Percentiles rank a stretch among this genome's conserved stretches.
Evolutionary conservation across 1,284 basidiomycete species (phyloP).

Genomic region (Ustilago shanxiensis): DNA sequence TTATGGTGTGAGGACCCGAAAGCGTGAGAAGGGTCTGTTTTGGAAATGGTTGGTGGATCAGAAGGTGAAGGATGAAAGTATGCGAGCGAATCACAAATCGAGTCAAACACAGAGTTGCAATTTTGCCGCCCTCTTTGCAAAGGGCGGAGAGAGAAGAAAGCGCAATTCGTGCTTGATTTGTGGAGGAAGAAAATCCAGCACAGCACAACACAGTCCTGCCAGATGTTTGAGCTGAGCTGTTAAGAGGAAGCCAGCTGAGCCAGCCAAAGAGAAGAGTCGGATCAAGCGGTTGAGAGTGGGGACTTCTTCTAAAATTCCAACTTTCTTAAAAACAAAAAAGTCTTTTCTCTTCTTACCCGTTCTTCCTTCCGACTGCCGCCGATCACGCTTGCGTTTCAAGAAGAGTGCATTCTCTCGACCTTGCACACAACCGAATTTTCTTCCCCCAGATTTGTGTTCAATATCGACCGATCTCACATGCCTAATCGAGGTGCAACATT

Average conservation of each 20-base stretch:
- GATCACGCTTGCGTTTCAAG: constrained; percentile 23
- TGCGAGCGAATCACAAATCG: not conserved
- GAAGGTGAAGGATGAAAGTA: not conserved
- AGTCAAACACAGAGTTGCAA: not conserved
- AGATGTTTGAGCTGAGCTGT: not conserved
- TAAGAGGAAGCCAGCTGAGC: not conserved
- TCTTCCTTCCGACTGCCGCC: constrained; percentile 18
- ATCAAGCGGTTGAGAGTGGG: not conserved
- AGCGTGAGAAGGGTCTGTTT: not conserved
- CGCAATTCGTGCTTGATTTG: too few species aligned
- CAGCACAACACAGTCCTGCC: not conserved
- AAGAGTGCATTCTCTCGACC: too few species aligned
- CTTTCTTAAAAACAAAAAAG: constrained; percentile 14
- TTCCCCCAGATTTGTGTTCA: too few species aligned
- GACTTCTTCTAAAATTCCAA: constrained; percentile 15
- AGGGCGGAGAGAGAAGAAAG: not conserved
- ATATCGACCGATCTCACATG: not conserved
- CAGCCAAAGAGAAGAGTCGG: not conserved
- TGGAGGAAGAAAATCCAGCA: not conserved
- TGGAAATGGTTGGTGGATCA: not conserved
- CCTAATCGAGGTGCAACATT: too few species aligned
- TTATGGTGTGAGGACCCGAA: not conserved
- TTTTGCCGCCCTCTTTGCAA: not conserved
- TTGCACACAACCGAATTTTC: too few species aligned
- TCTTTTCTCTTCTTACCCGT: constrained; percentile 16